Conservation (phyloP, 495 filamentous ascomycete species). For the Podospora pseudopauciseta region DNA sequence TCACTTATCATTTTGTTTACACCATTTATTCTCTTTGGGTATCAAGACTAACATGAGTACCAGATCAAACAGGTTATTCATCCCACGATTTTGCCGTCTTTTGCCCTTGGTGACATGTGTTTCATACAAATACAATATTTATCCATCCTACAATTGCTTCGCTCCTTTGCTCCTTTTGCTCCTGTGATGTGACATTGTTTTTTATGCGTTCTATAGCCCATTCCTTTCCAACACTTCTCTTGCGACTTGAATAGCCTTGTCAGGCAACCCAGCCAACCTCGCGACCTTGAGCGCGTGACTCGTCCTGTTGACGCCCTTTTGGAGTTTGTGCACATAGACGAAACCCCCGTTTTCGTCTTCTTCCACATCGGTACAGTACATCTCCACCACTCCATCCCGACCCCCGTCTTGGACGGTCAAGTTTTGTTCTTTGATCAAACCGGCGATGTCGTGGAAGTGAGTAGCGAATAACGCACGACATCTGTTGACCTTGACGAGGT, state of each 20-base stretch:
- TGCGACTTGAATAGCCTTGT: slow-evolving; percentile 56
- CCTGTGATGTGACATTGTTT: slow-evolving; percentile 4
- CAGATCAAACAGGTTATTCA: background rate
- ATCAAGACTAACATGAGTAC: slow-evolving; percentile 31
- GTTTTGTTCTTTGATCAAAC: slow-evolving; percentile 52
- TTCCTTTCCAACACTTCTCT: slow-evolving; percentile 34
- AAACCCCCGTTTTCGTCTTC: slow-evolving; percentile 65
- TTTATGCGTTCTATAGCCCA: background rate
- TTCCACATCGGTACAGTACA: slow-evolving; percentile 86
- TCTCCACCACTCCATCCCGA: slow-evolving; percentile 56
- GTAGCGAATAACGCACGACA: slow-evolving; percentile 88
- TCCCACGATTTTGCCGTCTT: background rate
- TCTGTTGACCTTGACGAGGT: slow-evolving; percentile 70
- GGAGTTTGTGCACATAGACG: slow-evolving; percentile 79
- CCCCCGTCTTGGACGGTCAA: slow-evolving; percentile 40
- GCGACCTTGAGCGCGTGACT: slow-evolving; percentile 94
- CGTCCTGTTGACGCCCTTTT: slow-evolving; percentile 75
- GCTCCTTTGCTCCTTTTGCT: background rate
- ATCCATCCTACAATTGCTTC: background rate
- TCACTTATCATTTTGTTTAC: slow-evolving; percentile 17
- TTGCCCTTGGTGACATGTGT: background rate
- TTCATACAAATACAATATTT: background rate
- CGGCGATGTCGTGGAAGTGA: slow-evolving; percentile 83
- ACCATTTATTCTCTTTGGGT: slow-evolving; percentile 19
- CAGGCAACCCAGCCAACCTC: slow-evolving; percentile 72